Percentiles rank a stretch among this genome's conserved stretches.
These are phyloP conservation scores for Orbilia oligospora DNA, from an alignment of 2,329 filamentous ascomycete species.

Conservation along the genomic window DNA sequence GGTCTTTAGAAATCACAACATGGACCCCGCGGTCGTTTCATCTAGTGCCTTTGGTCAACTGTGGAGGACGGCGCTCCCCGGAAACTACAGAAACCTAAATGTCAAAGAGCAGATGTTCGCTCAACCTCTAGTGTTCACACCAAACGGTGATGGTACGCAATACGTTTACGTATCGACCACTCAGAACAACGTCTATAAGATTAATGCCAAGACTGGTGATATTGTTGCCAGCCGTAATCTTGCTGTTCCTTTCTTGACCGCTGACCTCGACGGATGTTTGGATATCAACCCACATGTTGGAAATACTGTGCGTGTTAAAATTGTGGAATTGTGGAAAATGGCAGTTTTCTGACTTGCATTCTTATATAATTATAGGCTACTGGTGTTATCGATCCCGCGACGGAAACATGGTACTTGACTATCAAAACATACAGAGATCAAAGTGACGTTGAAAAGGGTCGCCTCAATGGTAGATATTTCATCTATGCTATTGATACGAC, in stretches of 20 bases:
- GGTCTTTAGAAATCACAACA: conserved; percentile 72
- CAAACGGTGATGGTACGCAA: conserved; percentile 68
- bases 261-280: conserved; percentile 69
- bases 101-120: conserved; percentile 72
- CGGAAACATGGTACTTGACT: conserved; percentile 70
- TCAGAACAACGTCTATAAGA: conserved; percentile 74
- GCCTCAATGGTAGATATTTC: conserved; percentile 68
- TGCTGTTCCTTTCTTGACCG: conserved; percentile 69
- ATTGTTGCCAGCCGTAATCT: conserved; percentile 71
- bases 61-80: conserved; percentile 72
- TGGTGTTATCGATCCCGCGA: conserved; percentile 71
- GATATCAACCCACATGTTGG: conserved; percentile 70
- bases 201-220: conserved; percentile 72
- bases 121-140: conserved; percentile 72
- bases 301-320: conserved; percentile 66
- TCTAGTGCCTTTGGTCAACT: conserved; percentile 73
- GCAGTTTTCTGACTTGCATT: neutral
- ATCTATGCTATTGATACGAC: conserved; percentile 70
- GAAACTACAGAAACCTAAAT: conserved; percentile 71
- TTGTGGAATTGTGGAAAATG: neutral
- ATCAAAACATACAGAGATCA: conserved; percentile 70
- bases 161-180: conserved; percentile 73
- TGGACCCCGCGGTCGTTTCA: conserved; percentile 74
- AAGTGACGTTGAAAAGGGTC: conserved; percentile 66
- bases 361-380: conserved; percentile 66